Conservation (phyloP, 2,329 filamentous ascomycete genomes). For the Didymellaceae sp. region DNA sequence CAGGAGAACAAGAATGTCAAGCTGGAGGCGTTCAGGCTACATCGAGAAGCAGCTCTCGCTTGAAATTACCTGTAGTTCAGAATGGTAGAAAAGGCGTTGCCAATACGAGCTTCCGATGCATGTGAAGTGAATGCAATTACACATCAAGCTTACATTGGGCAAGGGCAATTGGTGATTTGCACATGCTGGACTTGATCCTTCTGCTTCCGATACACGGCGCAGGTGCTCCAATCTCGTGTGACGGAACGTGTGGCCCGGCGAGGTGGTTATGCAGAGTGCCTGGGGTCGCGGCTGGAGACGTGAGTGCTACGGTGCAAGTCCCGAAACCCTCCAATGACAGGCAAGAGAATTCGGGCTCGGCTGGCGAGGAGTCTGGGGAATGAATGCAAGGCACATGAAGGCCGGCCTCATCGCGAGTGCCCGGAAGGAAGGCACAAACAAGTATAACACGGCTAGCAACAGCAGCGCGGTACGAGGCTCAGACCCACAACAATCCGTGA, state of each 20-base stretch:
- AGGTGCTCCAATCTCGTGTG: conserved; percentile 7
- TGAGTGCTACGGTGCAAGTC: conserved; percentile 5
- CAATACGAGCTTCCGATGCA: conserved; percentile 11
- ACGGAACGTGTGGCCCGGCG: not conserved
- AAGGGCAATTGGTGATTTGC: not conserved
- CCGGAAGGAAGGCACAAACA: no score
- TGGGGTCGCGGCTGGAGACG: not conserved
- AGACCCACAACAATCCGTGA: not conserved
- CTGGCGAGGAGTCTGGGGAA: conserved; percentile 5
- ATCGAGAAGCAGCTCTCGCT: conserved; percentile 16
- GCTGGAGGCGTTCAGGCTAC: conserved; percentile 42
- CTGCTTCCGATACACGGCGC: not conserved
- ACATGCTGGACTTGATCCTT: conserved; percentile 3
- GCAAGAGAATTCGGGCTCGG: conserved; percentile 4
- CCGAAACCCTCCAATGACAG: conserved; percentile 7
- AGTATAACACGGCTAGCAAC: not conserved
- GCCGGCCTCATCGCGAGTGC: no score
- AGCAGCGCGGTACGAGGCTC: not conserved
- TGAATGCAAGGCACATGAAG: not conserved
- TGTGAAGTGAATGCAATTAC: conserved; percentile 11
- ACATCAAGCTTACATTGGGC: conserved; percentile 2
- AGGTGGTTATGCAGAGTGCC: not conserved
- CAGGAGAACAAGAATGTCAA: conserved; percentile 42
- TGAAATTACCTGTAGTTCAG: not conserved
- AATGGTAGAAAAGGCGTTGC: not conserved